Evolutionary conservation across 805 yeast genomes (phyloP), one percentile per base, ranked within the genome.

Genomic region (Kregervanrija delftensis): DNA sequence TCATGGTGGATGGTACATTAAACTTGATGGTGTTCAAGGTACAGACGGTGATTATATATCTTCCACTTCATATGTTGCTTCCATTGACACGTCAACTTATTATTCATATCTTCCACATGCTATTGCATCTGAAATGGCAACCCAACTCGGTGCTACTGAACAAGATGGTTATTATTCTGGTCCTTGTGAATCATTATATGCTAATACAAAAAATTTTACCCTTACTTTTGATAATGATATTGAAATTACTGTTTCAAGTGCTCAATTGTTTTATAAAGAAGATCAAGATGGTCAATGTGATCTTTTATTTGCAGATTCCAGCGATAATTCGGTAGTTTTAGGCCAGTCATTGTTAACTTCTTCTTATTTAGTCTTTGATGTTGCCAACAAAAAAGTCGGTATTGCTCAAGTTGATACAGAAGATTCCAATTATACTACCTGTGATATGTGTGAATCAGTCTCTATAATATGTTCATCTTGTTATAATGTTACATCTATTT

Each of bases 321-420:
- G 54, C 35, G 44, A 48, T 35, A 15, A 45, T 22, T 22, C 28
- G 12, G 56, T 65, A 13, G 69, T 81, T 44, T 66, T 85, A 33
- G 93, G 93, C 10, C 89, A 82, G 57, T 72, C 75, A 39, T 75
- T 84, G 56, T 63, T 85, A 50, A 69, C 86, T 43, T 71, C 75
- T 46, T 81, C 82, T 2, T 83, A 81, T 59, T 70, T 79, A 28
- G 86, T 81, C 12, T 81, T 74, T 60, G 83, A 84, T 59, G 63
- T 81, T 42, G 86, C 79, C 31, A 73, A 73, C 55, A 63, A 62
- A 39, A 70, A 76, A 53, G 66, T 83, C 34, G 77, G 85, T 3
- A 52, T 83, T 56, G 86, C 80, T 16, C 76, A 73, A 56, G 74
- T 72, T 22, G 50, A 57, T 38, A 51, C 52, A 32, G 50, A 47